Evolutionary conservation across 2,329 filamentous ascomycete species (phyloP).

Genomic region (Penicillium sp.): DNA sequence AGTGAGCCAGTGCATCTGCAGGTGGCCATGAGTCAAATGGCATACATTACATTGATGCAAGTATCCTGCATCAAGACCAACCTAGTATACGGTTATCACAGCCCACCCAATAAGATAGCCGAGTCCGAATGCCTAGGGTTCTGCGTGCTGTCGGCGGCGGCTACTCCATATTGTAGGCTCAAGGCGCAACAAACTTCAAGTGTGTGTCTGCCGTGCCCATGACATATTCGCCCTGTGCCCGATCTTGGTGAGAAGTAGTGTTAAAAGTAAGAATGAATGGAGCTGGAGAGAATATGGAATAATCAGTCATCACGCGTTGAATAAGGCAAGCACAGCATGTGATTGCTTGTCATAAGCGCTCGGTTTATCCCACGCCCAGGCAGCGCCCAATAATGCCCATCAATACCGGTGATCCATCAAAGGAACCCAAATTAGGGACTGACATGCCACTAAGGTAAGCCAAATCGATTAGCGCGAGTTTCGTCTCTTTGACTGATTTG

Average conservation of each 20-base stretch:
- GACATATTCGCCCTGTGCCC: slow-evolving; percentile 12
- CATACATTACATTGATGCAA: slow-evolving; percentile 13
- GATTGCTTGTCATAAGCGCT: slow-evolving; percentile 13
- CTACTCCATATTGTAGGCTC: slow-evolving; percentile 11
- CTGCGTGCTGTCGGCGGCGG: slow-evolving; percentile 10
- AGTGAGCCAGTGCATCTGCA: neutral
- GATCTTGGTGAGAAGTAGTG: neutral
- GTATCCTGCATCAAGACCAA: slow-evolving; percentile 12
- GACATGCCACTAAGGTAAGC: slow-evolving; percentile 30
- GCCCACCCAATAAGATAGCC: slow-evolving; percentile 2
- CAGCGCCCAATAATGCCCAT: slow-evolving; percentile 14
- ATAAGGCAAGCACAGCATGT: slow-evolving; percentile 14
- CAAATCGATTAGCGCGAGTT: slow-evolving; percentile 25
- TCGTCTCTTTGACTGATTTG: neutral
- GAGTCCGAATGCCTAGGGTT: neutral
- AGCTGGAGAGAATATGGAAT: neutral
- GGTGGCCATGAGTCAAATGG: slow-evolving; percentile 12
- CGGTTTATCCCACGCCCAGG: slow-evolving; percentile 1
- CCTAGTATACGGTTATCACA: neutral
- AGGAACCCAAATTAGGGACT: slow-evolving; percentile 24
- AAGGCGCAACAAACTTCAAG: slow-evolving; percentile 9
- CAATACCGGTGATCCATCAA: slow-evolving; percentile 12
- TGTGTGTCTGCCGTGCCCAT: slow-evolving; percentile 5
- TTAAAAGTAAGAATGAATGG: neutral
- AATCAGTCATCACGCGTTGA: neutral